Evolutionary conservation across 129 eudicot genomes (phyloP).

Genomic region (Glebionis coronaria): DNA sequence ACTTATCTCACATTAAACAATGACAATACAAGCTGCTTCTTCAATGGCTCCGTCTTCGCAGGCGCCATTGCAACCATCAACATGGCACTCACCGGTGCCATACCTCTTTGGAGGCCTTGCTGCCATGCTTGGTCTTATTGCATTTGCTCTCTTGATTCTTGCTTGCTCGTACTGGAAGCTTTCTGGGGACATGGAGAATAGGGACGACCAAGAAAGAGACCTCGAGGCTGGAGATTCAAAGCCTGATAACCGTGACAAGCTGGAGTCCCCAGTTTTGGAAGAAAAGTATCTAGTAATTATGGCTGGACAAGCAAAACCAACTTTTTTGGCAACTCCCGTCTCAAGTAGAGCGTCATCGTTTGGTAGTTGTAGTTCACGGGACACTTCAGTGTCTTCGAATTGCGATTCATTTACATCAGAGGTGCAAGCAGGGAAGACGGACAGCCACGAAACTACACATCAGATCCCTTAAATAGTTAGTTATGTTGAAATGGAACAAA

Average conservation of each 20-base stretch:
- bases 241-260: conserved; percentile 24
- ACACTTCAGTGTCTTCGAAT: conserved; percentile 7
- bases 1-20: conserved; percentile 2
- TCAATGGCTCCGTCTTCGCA: conserved; percentile 38
- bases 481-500: neutral
- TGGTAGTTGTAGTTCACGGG: conserved; percentile 28
- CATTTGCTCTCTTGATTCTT: conserved; percentile 60
- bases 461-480: neutral
- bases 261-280: conserved; percentile 35
- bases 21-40: conserved; percentile 11
- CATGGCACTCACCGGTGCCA: conserved; percentile 83
- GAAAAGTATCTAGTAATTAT: conserved; percentile 65
- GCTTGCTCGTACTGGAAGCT: conserved; percentile 69
- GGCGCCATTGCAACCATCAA: conserved; percentile 34
- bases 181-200: conserved; percentile 26
- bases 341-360: conserved; percentile 21
- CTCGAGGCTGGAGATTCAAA: conserved; percentile 40
- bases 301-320: conserved; percentile 72
- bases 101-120: conserved; percentile 70
- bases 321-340: conserved; percentile 61
- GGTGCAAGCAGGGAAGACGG: neutral
- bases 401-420: conserved; percentile 9
- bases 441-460: conserved; percentile 11
- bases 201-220: conserved; percentile 29
- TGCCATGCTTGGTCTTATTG: conserved; percentile 62